Evolutionary conservation across 768 basidiomycete genomes (phyloP).

Genomic region (Tricholoma hemisulphureum): DNA sequence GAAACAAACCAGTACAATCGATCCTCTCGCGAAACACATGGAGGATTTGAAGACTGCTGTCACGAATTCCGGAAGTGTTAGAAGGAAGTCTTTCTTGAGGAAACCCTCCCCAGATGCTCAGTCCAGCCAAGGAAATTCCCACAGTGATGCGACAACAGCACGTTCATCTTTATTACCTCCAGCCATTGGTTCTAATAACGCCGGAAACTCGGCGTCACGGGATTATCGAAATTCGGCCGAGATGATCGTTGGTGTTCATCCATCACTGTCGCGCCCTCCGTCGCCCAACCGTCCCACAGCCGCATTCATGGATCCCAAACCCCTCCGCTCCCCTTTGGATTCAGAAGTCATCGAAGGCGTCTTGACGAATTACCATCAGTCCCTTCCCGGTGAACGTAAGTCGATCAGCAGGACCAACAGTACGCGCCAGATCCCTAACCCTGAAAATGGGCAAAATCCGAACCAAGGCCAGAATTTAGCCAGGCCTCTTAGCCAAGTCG

Average conservation of each 20-base stretch:
- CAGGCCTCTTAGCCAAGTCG: slow-evolving; percentile 58
- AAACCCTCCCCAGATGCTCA: slow-evolving; percentile 19
- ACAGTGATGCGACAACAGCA: slow-evolving; percentile 22
- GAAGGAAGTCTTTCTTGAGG: slow-evolving; percentile 43
- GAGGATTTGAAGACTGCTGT: slow-evolving; percentile 53
- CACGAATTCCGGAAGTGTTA: slow-evolving; percentile 44
- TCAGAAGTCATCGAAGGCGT: slow-evolving; percentile 71
- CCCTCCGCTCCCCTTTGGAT: slow-evolving; percentile 38
- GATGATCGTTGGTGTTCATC: slow-evolving; percentile 74
- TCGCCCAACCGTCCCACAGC: slow-evolving; percentile 77
- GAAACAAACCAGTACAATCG: slow-evolving; percentile 39
- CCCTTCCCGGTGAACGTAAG: slow-evolving; percentile 82
- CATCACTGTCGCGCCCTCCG: slow-evolving; percentile 64
- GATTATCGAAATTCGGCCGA: slow-evolving; percentile 80
- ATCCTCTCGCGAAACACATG: slow-evolving; percentile 68
- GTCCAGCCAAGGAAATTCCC: slow-evolving; percentile 20
- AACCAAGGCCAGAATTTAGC: slow-evolving; percentile 38
- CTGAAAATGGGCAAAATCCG: slow-evolving; percentile 6
- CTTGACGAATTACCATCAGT: slow-evolving; percentile 73
- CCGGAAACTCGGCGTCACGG: slow-evolving; percentile 30
- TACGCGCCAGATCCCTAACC: slow-evolving; percentile 26
- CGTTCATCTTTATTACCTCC: slow-evolving; percentile 40
- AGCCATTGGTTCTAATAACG: slow-evolving; percentile 7
- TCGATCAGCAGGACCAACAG: slow-evolving; percentile 56
- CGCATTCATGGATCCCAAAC: slow-evolving; percentile 71